These are phyloP conservation scores for Candida xyloterini DNA, from an alignment of 805 yeast species.

Conservation along the genomic window DNA sequence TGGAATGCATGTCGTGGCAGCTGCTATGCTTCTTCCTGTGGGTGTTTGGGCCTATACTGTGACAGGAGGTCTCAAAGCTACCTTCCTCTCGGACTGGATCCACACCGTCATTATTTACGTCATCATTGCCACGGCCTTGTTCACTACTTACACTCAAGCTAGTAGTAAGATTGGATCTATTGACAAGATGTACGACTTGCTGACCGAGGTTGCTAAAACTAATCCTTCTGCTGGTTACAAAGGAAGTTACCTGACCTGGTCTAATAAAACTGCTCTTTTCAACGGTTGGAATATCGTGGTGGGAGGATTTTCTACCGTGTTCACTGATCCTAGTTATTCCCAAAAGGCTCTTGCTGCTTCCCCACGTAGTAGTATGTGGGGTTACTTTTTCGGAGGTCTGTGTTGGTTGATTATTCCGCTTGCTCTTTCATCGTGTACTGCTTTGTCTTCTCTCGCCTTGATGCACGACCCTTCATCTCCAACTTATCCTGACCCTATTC, in stretches of 20 bases:
- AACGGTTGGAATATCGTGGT: slow-evolving; percentile 37
- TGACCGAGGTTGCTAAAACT: slow-evolving; percentile 19
- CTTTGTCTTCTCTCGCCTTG: slow-evolving; percentile 36
- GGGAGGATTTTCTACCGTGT: slow-evolving; percentile 29
- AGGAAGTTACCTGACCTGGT: slow-evolving; percentile 34
- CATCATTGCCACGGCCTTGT: slow-evolving; percentile 30
- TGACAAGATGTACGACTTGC: slow-evolving; percentile 33
- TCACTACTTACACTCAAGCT: slow-evolving; percentile 27
- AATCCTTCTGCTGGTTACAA: slow-evolving; percentile 27
- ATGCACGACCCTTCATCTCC: slow-evolving; percentile 32
- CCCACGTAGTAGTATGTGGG: slow-evolving; percentile 27
- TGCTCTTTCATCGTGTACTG: slow-evolving; percentile 31
- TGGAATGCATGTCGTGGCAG: slow-evolving; percentile 46
- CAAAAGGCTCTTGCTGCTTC: slow-evolving; percentile 34
- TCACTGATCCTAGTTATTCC: slow-evolving; percentile 31
- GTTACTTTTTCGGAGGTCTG: slow-evolving; percentile 32
- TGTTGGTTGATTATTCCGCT: slow-evolving; percentile 35
- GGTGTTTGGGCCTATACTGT: slow-evolving; percentile 48
- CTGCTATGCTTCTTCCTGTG: slow-evolving; percentile 42
- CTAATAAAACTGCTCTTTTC: slow-evolving; percentile 33
- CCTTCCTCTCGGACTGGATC: slow-evolving; percentile 50
- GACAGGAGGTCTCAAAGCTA: slow-evolving; percentile 50
- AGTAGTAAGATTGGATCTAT: slow-evolving; percentile 33
- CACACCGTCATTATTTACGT: slow-evolving; percentile 46
- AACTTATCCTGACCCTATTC: slow-evolving; percentile 42